Percentiles rank a stretch among this genome's conserved stretches.
phyloP scores from a whole-genome alignment of 2,329 filamentous ascomycete genomes.

The Mycogone perniciosa region DNA sequence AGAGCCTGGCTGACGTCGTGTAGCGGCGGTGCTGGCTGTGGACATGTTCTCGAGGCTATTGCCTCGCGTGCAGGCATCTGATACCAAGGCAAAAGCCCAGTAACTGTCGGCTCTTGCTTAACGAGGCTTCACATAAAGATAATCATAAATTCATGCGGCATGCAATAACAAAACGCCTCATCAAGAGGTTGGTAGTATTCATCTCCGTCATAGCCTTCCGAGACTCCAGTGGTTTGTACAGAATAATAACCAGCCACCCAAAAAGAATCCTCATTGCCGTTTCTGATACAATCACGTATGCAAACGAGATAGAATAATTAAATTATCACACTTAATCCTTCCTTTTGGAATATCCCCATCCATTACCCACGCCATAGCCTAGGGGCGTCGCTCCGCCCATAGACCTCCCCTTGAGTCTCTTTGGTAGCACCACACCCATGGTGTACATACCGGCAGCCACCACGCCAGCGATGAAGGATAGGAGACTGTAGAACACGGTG shows the following conservation, averaged over 20 bases:
- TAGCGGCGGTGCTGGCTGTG: conserved; percentile 43
- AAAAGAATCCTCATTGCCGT: too few species aligned
- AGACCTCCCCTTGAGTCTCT: conserved; percentile 41
- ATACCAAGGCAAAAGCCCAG: conserved; percentile 33
- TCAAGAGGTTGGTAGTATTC: too few species aligned
- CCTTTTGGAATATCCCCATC: conserved; percentile 54
- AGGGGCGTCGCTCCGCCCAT: conserved; percentile 53
- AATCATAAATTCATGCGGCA: not conserved
- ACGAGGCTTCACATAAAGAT: not conserved
- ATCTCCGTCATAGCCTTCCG: too few species aligned
- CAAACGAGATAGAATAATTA: not conserved
- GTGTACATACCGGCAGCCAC: conserved; percentile 53
- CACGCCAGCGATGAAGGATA: conserved; percentile 52
- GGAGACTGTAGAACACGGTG: conserved; percentile 56
- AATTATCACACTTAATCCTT: conserved; percentile 23
- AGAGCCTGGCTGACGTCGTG: not conserved
- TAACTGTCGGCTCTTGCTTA: not conserved
- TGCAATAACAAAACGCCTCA: too few species aligned
- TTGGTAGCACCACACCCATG: conserved; percentile 53
- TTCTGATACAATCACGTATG: not conserved
- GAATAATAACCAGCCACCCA: too few species aligned
- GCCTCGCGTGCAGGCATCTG: conserved; percentile 30
- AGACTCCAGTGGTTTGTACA: too few species aligned
- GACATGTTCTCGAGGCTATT: conserved; percentile 52
- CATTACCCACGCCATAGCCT: conserved; percentile 53